These are phyloP conservation scores for Penicillium arizonense DNA, from an alignment of 495 filamentous ascomycete species.

Conservation along the genomic window DNA sequence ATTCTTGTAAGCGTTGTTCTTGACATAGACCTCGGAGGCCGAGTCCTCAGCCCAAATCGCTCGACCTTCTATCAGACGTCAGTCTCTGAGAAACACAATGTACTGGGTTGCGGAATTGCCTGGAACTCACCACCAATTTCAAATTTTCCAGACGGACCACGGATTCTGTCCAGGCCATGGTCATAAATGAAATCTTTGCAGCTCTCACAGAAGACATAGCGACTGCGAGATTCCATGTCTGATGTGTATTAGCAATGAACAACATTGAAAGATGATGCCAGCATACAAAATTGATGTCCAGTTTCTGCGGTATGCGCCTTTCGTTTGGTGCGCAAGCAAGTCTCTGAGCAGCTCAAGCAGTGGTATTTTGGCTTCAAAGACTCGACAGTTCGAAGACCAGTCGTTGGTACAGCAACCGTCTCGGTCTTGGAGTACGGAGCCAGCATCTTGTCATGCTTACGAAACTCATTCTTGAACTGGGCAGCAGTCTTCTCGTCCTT, in stretches of 20 bases:
- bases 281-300: slow-evolving; percentile 44
- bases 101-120: slow-evolving; percentile 3
- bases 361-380: slow-evolving; percentile 42
- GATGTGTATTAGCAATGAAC: slow-evolving; percentile 10
- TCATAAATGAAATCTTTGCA: slow-evolving; percentile 89
- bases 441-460: slow-evolving; percentile 33
- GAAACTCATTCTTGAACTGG: slow-evolving; percentile 39
- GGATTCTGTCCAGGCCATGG: slow-evolving; percentile 71
- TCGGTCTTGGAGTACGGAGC: slow-evolving; percentile 29
- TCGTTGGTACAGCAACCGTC: slow-evolving; percentile 20
- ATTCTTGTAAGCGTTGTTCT: slow-evolving; percentile 43
- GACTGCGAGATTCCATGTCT: slow-evolving; percentile 83
- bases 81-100: neutral
- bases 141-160: slow-evolving; percentile 29
- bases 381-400: slow-evolving; percentile 23
- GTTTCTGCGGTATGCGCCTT: slow-evolving; percentile 41
- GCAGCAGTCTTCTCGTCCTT: slow-evolving; percentile 30
- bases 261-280: neutral
- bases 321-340: slow-evolving; percentile 32
- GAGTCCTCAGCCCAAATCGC: slow-evolving; percentile 27
- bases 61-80: slow-evolving; percentile 15
- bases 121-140: slow-evolving; percentile 20
- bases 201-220: slow-evolving; percentile 75
- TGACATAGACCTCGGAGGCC: slow-evolving; percentile 40
- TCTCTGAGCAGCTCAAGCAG: slow-evolving; percentile 41